Evolutionary conservation across 768 basidiomycete species (phyloP), one percentile per base, ranked within the genome.

Genomic region (Termitomyces sp.): DNA sequence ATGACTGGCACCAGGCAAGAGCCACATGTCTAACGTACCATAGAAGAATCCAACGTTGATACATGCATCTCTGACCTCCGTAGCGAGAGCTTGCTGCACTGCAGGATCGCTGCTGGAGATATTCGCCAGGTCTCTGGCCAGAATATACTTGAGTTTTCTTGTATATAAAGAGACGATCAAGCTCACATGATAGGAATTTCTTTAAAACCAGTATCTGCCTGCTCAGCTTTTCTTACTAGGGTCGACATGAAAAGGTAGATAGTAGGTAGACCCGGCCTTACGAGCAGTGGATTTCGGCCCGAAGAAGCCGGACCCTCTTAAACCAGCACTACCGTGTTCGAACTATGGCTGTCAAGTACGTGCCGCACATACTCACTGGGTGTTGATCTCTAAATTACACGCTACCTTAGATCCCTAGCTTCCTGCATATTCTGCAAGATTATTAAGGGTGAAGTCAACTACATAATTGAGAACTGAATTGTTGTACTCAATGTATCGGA

Each of bases 341-440:
- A 43, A 52, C 61, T 46, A 76, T 76, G 73, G 72, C 75, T 27
- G 68, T 69, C 25, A 78, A 73, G 77, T 78, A 69, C 59, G 57
- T 37, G 17, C 8, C 23, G 37, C 40, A 44, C 29, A 29, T 21
- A 35, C 21, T 53, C 17, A 34, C 35, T 19, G 44, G 8, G 29
- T 53, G 54, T 25, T 11, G 31, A 38, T 47, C 27, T 44, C 37
- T 21, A 5, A 53, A 32, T 49, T 27, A 32, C 48, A n/a, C 45
- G 40, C 27, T 40, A 52, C 53, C 31, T 35, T 11, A 87, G 87
- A 65, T 74, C 75, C 47, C 76, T 88, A 51, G 79, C 84, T 5
- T 71, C 70, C 23, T 97, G 95, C 72, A 74, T 98, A 65, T 98
- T 97, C 77, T 98, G 96, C 82, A 97, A 88, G 76, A 97, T 98